Evolutionary conservation across 169 alveolate genomes (phyloP).

Genomic region (Miamiensis avidus): DNA sequence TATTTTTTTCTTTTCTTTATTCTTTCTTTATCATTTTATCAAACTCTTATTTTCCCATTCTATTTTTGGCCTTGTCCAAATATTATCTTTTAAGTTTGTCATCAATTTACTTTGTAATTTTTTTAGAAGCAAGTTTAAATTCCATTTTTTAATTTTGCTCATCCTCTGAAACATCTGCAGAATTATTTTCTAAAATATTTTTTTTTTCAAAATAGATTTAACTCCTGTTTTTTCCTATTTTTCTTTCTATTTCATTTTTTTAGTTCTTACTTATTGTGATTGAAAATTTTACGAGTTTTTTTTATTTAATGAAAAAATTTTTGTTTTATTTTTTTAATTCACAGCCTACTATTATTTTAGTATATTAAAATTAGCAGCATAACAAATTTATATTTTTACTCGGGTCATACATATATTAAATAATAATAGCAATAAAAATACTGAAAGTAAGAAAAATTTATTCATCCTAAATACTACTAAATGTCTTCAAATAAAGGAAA

Average conservation of each 20-base stretch:
- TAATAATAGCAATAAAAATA: too few relatives aligned
- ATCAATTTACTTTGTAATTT: not conserved
- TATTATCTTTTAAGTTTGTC: not conserved
- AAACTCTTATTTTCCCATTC: not conserved
- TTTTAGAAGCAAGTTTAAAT: not conserved
- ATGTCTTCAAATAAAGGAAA: too few relatives aligned
- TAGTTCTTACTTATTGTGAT: not conserved
- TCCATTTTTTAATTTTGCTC: not conserved
- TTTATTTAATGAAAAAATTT: too few relatives aligned
- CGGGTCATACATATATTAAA: too few relatives aligned
- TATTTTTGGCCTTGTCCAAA: not conserved
- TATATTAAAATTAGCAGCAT: not conserved
- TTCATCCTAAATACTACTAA: too few relatives aligned
- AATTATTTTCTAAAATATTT: not conserved
- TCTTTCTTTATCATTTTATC: constrained; percentile 1
- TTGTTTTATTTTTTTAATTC: too few relatives aligned
- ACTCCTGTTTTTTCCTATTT: not conserved
- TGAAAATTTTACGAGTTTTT: too few relatives aligned
- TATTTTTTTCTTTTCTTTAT: constrained; percentile 2
- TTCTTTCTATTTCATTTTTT: too few relatives aligned
- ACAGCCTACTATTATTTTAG: not conserved
- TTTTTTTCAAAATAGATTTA: too few relatives aligned
- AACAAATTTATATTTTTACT: not conserved
- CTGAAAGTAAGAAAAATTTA: too few relatives aligned
- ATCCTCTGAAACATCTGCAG: not conserved